Evolutionary conservation across 345 rosid species (phyloP), one percentile per base, ranked within the genome.

Genomic region (Melastoma malabathricum): DNA sequence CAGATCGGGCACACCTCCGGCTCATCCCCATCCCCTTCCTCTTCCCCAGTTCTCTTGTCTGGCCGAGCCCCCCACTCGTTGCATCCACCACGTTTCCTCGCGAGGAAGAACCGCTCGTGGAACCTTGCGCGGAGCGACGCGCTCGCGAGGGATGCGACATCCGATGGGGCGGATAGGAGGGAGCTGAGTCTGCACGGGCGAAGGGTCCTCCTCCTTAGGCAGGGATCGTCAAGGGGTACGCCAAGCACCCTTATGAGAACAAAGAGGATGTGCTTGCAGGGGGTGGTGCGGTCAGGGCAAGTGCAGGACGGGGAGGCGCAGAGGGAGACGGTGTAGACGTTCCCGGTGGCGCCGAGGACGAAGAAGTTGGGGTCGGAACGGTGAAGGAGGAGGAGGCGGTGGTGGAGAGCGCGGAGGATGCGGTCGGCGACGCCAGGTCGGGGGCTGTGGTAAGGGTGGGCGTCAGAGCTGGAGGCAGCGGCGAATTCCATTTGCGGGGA

Each of bases 201-300:
- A 29, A 90, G 74, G 43, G 70, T 83, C 64, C 81, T 59, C 59
- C 78, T 61, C 2, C 77, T 69, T n/a, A 90, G 76, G 72, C 86
- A 78, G 10, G 61, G 56, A 47, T 90, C 96, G 7, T 83, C 75
- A 0, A 71, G 60, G 8, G 92, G 67, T 53, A 90, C 64, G 0
- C 96, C 94, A 6, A 89, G 69, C 10, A 68, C 97, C 14, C 88
- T 75, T 14, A 89, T 79, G 1, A 78, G 63, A 46, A 86, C 86
- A 52, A 86, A 89, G 9, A 86, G 52, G 4, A 89, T 83, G 64
- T 89, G 97, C 29, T 89, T 89, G 77, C 97, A 89, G 10, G 95
- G 94, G 16, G 59, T 65, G n/a, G 72, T 74, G 12, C 90, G 88
- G 66, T 86, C 96, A 0, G 96, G 97, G 62, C 97, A 89, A 0